Evolutionary conservation across 352 stramenopile species (phyloP), one percentile per base, ranked within the genome.

Genomic region (Aphanomyces euteiches): DNA sequence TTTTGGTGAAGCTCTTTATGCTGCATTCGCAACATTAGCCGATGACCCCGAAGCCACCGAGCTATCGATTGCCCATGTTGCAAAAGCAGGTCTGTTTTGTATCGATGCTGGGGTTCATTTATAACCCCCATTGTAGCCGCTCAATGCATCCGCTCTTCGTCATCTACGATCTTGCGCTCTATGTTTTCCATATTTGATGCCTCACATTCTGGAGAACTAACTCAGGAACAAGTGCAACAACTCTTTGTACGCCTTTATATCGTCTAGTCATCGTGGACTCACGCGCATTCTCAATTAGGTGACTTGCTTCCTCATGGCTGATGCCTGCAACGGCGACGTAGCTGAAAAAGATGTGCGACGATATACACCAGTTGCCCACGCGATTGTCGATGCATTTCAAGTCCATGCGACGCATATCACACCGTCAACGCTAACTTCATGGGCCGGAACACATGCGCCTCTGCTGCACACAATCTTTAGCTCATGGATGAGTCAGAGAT

Each of bases 391-490:
- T 17, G 28, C 69, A 43, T 74, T 69, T 13, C 38, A 79, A 21
- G 38, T 56, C 7, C 60, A 67, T 10, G 66, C 64, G 15, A 34
- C n/a, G 7, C 66, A 82, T 59, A 48, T 85, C 41, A 82, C 82
- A 6, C 80, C 71, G 17, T 77, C 90, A 38, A 83, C 88, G 15
- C 89, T 93, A 47, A 67, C 90, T 5, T 77, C 77, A 10, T 95
- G 84, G 84, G 72, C 75, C 47, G 80, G 67, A 65, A 60, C 74
- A 3, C 79, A 91, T n/a, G 84, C 82, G 36, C 87, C 87, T 21
- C 77, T 95, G 48, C 57, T 95, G 19, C 89, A 91, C 72, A 87
- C 84, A 5, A 66, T 92, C 40, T 90, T 95, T 37, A 79, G 82
- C 43, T 85, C 83, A 72, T 95, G 85, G 84, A 79, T 95, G 72